Evolutionary conservation across 306 rosid species (phyloP).

Genomic region (Nissolia schottii): DNA sequence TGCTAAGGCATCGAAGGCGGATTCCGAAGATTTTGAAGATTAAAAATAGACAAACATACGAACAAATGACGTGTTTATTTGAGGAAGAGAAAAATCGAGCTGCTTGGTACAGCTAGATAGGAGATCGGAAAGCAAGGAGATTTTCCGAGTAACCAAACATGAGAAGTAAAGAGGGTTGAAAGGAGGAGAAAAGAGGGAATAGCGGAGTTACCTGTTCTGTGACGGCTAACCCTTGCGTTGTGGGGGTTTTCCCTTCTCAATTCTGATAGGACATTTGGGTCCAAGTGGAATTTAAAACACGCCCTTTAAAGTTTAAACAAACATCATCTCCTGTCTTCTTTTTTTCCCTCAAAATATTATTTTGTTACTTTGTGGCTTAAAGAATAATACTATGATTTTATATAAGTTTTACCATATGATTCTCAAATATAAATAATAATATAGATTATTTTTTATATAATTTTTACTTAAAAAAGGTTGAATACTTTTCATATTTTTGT

Average conservation of each 20-base stretch:
- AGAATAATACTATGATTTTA: no score
- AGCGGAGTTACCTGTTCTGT: background rate
- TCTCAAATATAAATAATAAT: no score
- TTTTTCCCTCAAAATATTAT: no score
- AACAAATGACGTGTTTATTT: background rate
- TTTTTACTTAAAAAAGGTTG: no score
- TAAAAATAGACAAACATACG: background rate
- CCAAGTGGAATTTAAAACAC: background rate
- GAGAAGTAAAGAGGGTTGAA: background rate
- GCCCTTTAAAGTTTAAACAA: no score
- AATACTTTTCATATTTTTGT: no score
- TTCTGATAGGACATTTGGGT: background rate
- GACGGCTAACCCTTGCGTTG: conserved; percentile 13
- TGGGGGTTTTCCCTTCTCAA: background rate
- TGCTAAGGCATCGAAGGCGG: background rate
- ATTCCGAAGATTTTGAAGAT: background rate
- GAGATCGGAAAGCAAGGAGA: background rate
- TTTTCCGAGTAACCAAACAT: background rate
- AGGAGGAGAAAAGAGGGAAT: background rate
- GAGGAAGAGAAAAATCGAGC: background rate
- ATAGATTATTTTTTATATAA: no score
- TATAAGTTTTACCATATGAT: no score
- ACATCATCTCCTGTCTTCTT: no score
- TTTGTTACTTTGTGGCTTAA: no score
- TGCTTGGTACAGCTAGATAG: background rate